Percentiles rank a stretch among this genome's conserved stretches.
Evolutionary conservation across 331 rosid species (phyloP).

Genomic region (Stylosanthes scabra): DNA sequence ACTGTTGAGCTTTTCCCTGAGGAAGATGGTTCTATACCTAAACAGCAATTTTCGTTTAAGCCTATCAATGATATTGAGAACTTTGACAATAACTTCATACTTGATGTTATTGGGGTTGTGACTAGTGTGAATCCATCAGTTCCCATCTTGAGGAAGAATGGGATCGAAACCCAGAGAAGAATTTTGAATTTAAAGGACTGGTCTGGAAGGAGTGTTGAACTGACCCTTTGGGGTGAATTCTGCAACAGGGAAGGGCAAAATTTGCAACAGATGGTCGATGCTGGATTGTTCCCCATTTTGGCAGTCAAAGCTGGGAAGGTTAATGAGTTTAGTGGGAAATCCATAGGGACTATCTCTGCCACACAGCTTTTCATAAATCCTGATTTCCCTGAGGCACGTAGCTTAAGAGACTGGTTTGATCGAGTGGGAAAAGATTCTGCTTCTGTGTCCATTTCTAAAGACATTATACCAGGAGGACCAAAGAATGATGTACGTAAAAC

Average conservation of each 20-base stretch:
- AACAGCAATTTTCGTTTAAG: constrained; percentile 82
- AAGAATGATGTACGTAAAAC: constrained; percentile 88
- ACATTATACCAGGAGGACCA: constrained; percentile 61
- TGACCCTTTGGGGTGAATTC: constrained; percentile 96
- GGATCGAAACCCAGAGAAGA: constrained; percentile 97
- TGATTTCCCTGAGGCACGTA: constrained; percentile 61
- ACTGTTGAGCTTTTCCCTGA: constrained; percentile 84
- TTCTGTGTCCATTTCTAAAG: constrained; percentile 75
- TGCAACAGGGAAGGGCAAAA: constrained; percentile 96
- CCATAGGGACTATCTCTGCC: constrained; percentile 81
- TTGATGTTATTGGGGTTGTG: constrained; percentile 89
- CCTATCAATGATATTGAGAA: constrained; percentile 86
- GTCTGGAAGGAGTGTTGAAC: constrained; percentile 83
- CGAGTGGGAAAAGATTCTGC: constrained; percentile 67
- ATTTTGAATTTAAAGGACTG: constrained; percentile 78
- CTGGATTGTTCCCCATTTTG: constrained; percentile 71
- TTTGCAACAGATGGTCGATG: constrained; percentile 73
- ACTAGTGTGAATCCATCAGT: constrained; percentile 81
- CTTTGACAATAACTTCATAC: constrained; percentile 74
- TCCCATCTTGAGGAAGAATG: constrained; percentile 95
- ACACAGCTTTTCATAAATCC: constrained; percentile 83
- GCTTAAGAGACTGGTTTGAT: constrained; percentile 77
- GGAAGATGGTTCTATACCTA: constrained; percentile 96
- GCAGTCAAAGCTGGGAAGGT: constrained; percentile 97
- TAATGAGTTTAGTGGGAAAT: constrained; percentile 82